phyloP scores from a whole-genome alignment of 139 green algal species.

The Eudorina sp. region DNA sequence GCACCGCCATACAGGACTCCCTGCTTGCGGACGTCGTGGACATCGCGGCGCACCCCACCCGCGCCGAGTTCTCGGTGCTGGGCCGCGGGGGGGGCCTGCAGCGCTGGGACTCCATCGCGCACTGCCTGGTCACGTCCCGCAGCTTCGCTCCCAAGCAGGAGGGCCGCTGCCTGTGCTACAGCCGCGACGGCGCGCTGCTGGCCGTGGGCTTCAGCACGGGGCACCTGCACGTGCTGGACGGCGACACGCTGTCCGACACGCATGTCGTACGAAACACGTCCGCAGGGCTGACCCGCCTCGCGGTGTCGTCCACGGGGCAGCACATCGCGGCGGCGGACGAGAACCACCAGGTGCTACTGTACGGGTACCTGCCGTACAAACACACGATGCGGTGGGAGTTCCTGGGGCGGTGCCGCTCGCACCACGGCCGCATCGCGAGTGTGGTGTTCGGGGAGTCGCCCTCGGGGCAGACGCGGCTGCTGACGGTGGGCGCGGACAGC shows the following conservation, averaged over 20 bases:
- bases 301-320: constrained; percentile 42
- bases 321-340: constrained; percentile 67
- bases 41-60: constrained; percentile 64
- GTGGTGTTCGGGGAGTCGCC: constrained; percentile 75
- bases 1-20: constrained; percentile 43
- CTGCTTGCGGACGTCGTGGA: constrained; percentile 55
- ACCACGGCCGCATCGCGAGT: constrained; percentile 66
- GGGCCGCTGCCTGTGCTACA: constrained; percentile 47
- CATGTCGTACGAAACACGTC: constrained; percentile 55
- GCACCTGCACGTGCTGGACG: constrained; percentile 57
- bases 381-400: constrained; percentile 76
- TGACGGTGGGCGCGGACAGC: constrained; percentile 77
- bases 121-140: constrained; percentile 41
- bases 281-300: constrained; percentile 24
- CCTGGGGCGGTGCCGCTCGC: constrained; percentile 70
- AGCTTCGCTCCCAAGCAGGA: constrained; percentile 15
- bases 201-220: constrained; percentile 55
- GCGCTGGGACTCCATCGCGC: constrained; percentile 65
- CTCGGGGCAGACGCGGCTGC: constrained; percentile 72
- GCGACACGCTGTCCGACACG: constrained; percentile 39
- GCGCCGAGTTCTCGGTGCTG: constrained; percentile 58
- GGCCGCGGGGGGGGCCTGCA: constrained; percentile 53
- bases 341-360: constrained; percentile 64
- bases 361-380: constrained; percentile 68
- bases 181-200: constrained; percentile 60